Conservation (phyloP, 2,329 filamentous ascomycete species). For the Ascochyta clinopodiicola region DNA sequence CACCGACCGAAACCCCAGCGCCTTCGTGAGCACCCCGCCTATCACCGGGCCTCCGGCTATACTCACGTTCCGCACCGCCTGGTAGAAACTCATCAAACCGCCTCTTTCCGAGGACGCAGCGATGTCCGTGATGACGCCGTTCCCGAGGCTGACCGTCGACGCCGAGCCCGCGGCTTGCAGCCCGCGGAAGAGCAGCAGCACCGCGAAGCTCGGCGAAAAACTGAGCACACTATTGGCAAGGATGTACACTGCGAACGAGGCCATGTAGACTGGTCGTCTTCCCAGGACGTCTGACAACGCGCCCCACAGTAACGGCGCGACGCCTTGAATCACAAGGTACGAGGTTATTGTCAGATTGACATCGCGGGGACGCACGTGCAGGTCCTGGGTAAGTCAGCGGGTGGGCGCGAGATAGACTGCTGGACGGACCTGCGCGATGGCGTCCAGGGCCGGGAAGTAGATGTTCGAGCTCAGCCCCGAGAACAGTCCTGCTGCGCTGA, state of each 20-base stretch:
- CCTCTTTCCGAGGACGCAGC: conserved; percentile 48
- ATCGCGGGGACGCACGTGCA: conserved; percentile 33
- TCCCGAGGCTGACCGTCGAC: conserved; percentile 56
- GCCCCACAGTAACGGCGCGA: conserved; percentile 59
- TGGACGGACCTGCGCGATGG: conserved; percentile 21
- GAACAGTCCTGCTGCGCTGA: conserved; percentile 52
- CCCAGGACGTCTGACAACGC: conserved; percentile 57
- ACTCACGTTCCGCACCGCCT: conserved; percentile 49
- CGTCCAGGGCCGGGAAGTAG: conserved; percentile 54
- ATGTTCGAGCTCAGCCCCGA: conserved; percentile 55
- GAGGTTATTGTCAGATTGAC: conserved; percentile 45
- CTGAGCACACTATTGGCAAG: conserved; percentile 56
- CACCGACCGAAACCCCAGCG: conserved; percentile 49
- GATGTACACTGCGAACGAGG: conserved; percentile 57
- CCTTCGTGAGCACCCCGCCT: conserved; percentile 37
- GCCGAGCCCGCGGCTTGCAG: conserved; percentile 59
- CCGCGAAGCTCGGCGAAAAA: conserved; percentile 52
- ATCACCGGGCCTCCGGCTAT: conserved; percentile 37
- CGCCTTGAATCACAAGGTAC: conserved; percentile 54
- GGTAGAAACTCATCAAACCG: conserved; percentile 51
- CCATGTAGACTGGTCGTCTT: conserved; percentile 54
- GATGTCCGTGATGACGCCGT: conserved; percentile 53
- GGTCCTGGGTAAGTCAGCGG: conserved; percentile 21
- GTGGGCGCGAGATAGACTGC: no score
- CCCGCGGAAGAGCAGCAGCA: conserved; percentile 55